These are phyloP conservation scores for Talaromyces sp. DNA, from an alignment of 2,329 filamentous ascomycete genomes.

Conservation along the genomic window DNA sequence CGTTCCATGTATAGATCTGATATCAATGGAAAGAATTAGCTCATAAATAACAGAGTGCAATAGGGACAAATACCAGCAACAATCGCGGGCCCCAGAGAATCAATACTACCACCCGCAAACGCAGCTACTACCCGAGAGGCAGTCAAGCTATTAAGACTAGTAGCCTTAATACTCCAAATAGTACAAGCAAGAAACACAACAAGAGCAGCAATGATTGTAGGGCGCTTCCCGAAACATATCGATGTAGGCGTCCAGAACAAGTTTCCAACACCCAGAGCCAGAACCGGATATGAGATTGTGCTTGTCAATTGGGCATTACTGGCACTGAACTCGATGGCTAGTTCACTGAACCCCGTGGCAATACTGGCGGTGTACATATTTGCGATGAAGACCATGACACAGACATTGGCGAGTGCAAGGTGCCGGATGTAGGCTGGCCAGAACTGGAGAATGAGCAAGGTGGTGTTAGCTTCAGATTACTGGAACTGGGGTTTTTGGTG, in stretches of 20 bases:
- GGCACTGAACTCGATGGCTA: conserved; percentile 23
- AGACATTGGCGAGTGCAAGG: conserved; percentile 30
- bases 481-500: too few species aligned
- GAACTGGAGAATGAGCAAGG: not conserved
- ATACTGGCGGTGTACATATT: conserved; percentile 33
- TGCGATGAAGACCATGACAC: conserved; percentile 31
- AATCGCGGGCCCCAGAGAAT: conserved; percentile 37
- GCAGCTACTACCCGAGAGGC: conserved; percentile 35
- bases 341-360: conserved; percentile 23
- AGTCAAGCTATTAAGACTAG: conserved; percentile 33
- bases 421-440: conserved; percentile 23
- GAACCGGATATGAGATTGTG: conserved; percentile 28
- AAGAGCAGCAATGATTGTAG: conserved; percentile 33
- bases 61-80: conserved; percentile 28
- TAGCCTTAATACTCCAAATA: conserved; percentile 36
- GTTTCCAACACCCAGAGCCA: conserved; percentile 32
- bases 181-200: conserved; percentile 31
- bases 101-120: conserved; percentile 32
- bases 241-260: conserved; percentile 39
- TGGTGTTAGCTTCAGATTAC: not conserved
- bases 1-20: conserved; percentile 31
- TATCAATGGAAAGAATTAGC: conserved; percentile 17
- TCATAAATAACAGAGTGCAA: not conserved
- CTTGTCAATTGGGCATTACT: conserved; percentile 23
- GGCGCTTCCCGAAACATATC: conserved; percentile 41